Conservation (phyloP, 306 rosid genomes). For the Echinosophora koreensis region DNA sequence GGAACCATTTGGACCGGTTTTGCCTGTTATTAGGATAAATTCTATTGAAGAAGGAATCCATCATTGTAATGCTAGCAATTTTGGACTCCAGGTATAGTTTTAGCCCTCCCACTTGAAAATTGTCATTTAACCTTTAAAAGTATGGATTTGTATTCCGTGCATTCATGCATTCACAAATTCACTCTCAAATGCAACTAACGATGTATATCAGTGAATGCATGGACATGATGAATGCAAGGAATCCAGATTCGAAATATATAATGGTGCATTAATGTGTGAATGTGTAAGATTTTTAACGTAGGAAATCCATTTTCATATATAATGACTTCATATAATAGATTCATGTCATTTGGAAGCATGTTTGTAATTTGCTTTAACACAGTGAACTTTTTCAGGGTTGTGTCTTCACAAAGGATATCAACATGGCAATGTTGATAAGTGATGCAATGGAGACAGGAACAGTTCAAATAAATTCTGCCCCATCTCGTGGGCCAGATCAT, state of each 20-base stretch:
- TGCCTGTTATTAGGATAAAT: conserved; percentile 86
- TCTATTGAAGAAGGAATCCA: conserved; percentile 97
- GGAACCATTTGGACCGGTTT: conserved; percentile 95
- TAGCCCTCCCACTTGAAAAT: conserved; percentile 13
- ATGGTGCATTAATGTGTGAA: too few relatives aligned
- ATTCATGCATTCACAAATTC: too few relatives aligned
- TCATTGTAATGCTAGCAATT: conserved; percentile 98
- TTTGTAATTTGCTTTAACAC: conserved; percentile 27
- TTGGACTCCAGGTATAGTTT: conserved; percentile 87
- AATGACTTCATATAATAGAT: too few relatives aligned
- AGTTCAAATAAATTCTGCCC: conserved; percentile 97
- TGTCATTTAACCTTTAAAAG: background rate
- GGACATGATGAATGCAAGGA: too few relatives aligned
- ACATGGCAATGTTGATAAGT: conserved; percentile 89
- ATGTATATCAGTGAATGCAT: too few relatives aligned
- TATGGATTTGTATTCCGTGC: background rate
- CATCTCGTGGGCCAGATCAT: conserved; percentile 98
- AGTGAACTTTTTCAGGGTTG: conserved; percentile 70
- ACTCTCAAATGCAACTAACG: too few relatives aligned
- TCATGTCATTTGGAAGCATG: too few relatives aligned
- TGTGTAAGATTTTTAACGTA: too few relatives aligned
- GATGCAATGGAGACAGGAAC: conserved; percentile 99
- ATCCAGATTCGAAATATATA: too few relatives aligned
- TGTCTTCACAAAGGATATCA: conserved; percentile 91
- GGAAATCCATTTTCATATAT: too few relatives aligned